Evolutionary conservation across 2,329 filamentous ascomycete genomes (phyloP).

Genomic region (Microascus cirrosus): DNA sequence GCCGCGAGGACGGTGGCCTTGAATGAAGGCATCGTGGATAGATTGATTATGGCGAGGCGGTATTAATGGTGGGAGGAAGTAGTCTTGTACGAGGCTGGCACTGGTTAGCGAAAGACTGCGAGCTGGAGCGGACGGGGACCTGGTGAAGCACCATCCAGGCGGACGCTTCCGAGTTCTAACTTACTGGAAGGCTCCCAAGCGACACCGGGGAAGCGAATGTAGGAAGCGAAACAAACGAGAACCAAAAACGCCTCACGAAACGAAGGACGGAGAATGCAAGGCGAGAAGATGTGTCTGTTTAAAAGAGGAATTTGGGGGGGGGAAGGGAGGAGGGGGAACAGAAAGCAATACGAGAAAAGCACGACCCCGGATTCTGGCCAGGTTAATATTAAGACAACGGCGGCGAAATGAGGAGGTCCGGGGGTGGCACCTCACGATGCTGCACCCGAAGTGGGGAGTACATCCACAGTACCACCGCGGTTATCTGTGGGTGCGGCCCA

Average conservation of each 20-base stretch:
- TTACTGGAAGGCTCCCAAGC: not conserved
- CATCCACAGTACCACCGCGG: not conserved
- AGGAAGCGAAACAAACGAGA: constrained; percentile 8
- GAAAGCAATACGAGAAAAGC: not conserved
- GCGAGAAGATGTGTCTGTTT: not conserved
- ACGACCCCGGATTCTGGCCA: constrained; percentile 3
- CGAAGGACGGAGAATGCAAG: not conserved
- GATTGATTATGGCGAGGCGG: not conserved
- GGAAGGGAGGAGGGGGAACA: not conserved
- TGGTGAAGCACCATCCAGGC: not conserved
- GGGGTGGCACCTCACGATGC: not conserved
- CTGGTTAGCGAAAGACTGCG: not conserved
- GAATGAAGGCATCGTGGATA: constrained; percentile 41
- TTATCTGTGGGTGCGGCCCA: not conserved
- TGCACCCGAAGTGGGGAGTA: not conserved
- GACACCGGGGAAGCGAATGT: not conserved
- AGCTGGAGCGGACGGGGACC: too few relatives aligned
- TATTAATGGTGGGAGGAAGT: constrained; percentile 1
- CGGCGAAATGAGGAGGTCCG: constrained; percentile 3
- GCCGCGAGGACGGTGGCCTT: constrained; percentile 41
- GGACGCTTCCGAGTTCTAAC: not conserved
- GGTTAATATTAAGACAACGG: not conserved
- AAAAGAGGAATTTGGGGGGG: not conserved
- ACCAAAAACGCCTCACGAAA: not conserved
- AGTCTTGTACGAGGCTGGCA: not conserved